Evolutionary conservation across 192 early-diverging fungal genomes (phyloP).

Genomic region (Spinellus fusiger): DNA sequence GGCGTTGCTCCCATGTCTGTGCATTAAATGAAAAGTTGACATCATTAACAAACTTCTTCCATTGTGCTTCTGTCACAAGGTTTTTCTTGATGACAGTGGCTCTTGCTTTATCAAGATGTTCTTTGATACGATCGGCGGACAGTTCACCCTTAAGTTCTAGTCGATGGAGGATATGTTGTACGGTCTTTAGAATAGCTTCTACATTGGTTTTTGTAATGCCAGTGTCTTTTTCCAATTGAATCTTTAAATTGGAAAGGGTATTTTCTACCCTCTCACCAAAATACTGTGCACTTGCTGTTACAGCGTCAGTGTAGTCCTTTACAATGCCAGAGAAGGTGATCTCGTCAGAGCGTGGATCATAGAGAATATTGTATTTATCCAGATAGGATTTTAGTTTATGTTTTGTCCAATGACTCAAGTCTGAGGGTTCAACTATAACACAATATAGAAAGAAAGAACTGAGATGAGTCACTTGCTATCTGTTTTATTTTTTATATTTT

Average conservation of each 20-base stretch:
- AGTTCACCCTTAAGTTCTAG: conserved; percentile 5
- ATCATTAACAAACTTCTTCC: neutral
- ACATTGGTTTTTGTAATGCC: neutral
- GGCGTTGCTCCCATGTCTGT: conserved; percentile 3
- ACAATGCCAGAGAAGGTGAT: neutral
- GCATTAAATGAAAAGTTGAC: neutral
- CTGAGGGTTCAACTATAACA: too few relatives aligned
- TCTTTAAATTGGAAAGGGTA: neutral
- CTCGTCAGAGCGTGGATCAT: neutral
- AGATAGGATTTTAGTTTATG: neutral
- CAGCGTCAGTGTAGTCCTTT: conserved; percentile 1
- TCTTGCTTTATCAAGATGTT: neutral
- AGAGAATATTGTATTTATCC: neutral
- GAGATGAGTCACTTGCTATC: too few relatives aligned
- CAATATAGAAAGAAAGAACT: too few relatives aligned
- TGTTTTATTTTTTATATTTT: too few relatives aligned
- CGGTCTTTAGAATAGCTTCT: neutral
- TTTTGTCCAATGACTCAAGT: conserved; percentile 5
- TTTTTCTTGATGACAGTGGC: neutral
- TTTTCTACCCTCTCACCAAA: conserved; percentile 1
- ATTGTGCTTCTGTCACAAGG: conserved; percentile 7
- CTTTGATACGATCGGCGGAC: neutral
- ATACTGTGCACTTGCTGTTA: neutral
- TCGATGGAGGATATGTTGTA: conserved; percentile 3
- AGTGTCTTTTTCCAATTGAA: neutral